Percentiles rank a stretch among this genome's conserved stretches.
Conservation (phyloP, 495 filamentous ascomycete species). For the Polyplosphaeria fusca region DNA sequence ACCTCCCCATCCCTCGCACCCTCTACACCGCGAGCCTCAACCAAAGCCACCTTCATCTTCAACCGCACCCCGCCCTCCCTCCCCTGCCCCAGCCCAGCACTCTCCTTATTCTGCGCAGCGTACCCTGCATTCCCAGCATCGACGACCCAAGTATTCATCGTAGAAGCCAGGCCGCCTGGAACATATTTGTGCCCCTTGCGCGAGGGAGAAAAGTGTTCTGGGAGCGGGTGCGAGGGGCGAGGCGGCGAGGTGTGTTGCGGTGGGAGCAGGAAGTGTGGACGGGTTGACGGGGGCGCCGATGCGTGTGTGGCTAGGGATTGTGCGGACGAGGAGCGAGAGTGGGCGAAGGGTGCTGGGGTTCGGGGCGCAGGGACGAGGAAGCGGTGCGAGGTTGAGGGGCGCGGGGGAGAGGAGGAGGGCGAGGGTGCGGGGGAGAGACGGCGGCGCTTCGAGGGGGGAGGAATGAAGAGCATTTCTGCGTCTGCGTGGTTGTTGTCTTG, state of each 20-base stretch:
- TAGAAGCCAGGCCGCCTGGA: slow-evolving; percentile 41
- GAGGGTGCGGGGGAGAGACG: slow-evolving; percentile 13
- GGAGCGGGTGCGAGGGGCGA: slow-evolving; percentile 27
- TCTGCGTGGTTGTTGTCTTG: slow-evolving; percentile 20
- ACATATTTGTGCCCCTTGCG: slow-evolving; percentile 42
- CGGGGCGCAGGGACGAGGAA: slow-evolving; percentile 9
- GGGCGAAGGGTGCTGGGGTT: slow-evolving; percentile 3
- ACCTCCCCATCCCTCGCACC: background rate
- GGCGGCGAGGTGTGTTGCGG: slow-evolving; percentile 5
- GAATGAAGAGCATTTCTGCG: slow-evolving; percentile 24
- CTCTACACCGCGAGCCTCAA: background rate
- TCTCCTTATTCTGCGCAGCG: background rate
- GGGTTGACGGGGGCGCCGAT: background rate
- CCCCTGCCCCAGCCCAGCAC: slow-evolving; percentile 22
- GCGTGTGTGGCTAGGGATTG: background rate
- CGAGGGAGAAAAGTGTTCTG: slow-evolving; percentile 43
- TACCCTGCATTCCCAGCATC: slow-evolving; percentile 36
- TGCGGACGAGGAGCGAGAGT: background rate
- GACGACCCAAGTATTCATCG: slow-evolving; percentile 40
- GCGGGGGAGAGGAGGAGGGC: background rate
- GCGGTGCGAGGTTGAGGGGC: slow-evolving; percentile 8
- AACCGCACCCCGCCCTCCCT: slow-evolving; percentile 20
- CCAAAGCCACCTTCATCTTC: background rate
- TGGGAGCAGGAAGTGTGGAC: slow-evolving; percentile 27
- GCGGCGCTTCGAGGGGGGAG: slow-evolving; percentile 17